Evolutionary conservation across 2,329 filamentous ascomycete genomes (phyloP), one percentile per base, ranked within the genome.

Genomic region (Aspergillus sergii): DNA sequence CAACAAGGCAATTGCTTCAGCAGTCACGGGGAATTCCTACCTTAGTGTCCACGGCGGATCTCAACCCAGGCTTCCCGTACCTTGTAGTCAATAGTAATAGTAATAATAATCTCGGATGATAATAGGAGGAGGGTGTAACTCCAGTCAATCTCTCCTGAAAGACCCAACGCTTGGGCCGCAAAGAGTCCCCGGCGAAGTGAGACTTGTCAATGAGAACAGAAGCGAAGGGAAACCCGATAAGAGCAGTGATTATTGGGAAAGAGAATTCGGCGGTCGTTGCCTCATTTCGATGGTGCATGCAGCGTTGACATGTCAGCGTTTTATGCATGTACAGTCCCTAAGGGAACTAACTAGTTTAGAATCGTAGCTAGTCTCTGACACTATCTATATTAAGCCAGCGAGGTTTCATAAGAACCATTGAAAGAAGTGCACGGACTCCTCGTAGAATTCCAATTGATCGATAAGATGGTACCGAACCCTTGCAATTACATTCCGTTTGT

Each of bases 251-350:
- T 23, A 55, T 19, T 39, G 51, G 51, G 51, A 19, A 55, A 23
- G 32, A 14, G 51, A 55, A 16, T 23, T 9, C 51, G 34, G 32
- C 51, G 51, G 32, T 14, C 34, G 30, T 55, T 12, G 32, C 51
- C 30, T 36, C 51, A 55, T 55, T 39, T 55, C 21, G 32, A 41
- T 55, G 34, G 51, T 21, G 32, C 51, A 55, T 55, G 51, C 32
- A 55, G 32, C 16, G 51, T 55, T 55, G 51, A 55, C 51, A 39
- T 55, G 51, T 55, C 51, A 55, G 51, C 51, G 32, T 55, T 23
- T 55, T 23, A 55, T 55, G 51, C 51, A 55, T 39, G 43, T 46
- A 46, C n/a, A 12, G 43, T 54, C 36, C 28, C n/a, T 23, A 55
- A 55, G 10, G n/a, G n/a, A 55, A 34, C 21, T 16, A 55, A 23